A percentile compares a stretch with the other conserved stretches of the same genome.
These are phyloP conservation scores for Tolypocladium sp. DNA, from an alignment of 2,329 filamentous ascomycete genomes.

Conservation along the genomic window DNA sequence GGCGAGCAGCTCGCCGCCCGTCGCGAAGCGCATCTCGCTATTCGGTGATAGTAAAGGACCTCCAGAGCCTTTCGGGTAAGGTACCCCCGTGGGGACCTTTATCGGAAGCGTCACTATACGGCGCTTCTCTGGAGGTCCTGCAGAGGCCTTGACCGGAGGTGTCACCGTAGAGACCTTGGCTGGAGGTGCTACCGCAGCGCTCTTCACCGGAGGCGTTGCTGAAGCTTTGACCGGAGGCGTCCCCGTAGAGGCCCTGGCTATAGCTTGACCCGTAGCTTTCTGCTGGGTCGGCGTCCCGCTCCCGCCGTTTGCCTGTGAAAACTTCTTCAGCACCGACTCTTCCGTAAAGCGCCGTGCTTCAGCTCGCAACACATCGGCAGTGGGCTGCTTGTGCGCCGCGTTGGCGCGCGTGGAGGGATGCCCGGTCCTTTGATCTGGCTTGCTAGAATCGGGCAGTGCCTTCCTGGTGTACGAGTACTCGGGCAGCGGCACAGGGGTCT, in stretches of 20 bases:
- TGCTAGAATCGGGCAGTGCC: background rate
- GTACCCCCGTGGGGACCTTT: too few relatives aligned
- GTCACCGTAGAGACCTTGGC: background rate
- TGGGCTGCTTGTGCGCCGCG: background rate
- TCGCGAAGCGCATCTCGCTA: background rate
- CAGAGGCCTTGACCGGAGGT: background rate
- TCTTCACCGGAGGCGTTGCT: background rate
- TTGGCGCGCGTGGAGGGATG: background rate
- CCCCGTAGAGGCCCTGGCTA: background rate
- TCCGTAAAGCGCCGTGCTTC: constrained; percentile 12
- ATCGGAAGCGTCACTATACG: background rate
- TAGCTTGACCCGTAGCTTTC: background rate
- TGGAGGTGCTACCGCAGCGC: background rate
- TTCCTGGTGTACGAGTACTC: background rate
- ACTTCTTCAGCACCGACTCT: constrained; percentile 5
- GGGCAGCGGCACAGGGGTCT: constrained; percentile 6
- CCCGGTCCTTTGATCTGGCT: background rate
- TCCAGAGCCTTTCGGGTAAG: background rate
- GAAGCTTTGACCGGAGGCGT: background rate
- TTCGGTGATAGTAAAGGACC: background rate
- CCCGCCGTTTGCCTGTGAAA: constrained; percentile 1
- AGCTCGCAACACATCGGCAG: background rate
- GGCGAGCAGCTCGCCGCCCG: background rate
- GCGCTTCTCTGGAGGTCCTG: background rate
- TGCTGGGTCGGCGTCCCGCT: background rate